A percentile compares a stretch with the other conserved stretches of the same genome.
These are phyloP conservation scores for Parietichytrium sp. DNA, from an alignment of 108 stramenopile genomes.

Conservation along the genomic window DNA sequence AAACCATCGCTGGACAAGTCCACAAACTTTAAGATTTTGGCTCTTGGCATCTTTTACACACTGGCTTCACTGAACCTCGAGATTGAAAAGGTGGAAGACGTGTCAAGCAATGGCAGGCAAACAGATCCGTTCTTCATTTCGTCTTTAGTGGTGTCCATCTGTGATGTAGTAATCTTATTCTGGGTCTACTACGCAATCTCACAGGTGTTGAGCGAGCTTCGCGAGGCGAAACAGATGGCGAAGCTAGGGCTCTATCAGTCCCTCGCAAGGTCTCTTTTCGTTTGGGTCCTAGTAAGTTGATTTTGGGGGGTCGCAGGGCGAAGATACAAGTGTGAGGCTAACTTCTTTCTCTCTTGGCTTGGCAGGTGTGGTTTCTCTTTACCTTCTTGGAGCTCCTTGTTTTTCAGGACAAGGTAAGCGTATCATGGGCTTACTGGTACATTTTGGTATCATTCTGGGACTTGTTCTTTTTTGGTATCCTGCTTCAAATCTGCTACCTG, in stretches of 20 bases:
- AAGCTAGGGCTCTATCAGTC: constrained; percentile 31
- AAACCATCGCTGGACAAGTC: neutral
- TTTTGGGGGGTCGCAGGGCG: too few species aligned
- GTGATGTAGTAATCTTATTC: constrained; percentile 18
- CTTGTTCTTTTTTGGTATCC: constrained; percentile 9
- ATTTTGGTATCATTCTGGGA: constrained; percentile 27
- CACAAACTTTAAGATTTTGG: constrained; percentile 29
- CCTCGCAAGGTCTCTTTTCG: neutral
- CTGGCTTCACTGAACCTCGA: constrained; percentile 7
- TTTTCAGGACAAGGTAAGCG: neutral
- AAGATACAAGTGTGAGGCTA: too few species aligned
- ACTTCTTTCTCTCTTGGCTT: too few species aligned
- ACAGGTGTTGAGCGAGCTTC: constrained; percentile 12
- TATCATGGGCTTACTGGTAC: constrained; percentile 22
- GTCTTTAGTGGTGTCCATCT: constrained; percentile 1
- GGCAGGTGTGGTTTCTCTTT: constrained; percentile 21
- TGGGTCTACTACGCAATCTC: constrained; percentile 34
- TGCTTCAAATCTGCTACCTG: constrained; percentile 21
- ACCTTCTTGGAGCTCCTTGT: neutral
- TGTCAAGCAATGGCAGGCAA: constrained; percentile 1
- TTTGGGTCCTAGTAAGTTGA: neutral
- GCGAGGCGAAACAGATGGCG: constrained; percentile 16
- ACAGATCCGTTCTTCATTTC: constrained; percentile 22
- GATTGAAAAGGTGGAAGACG: neutral
- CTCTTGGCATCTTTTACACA: constrained; percentile 15